A percentile compares a stretch with the other conserved stretches of the same genome.
phyloP scores from a whole-genome alignment of 2,329 filamentous ascomycete species.

The Trichoderma simmonsii region DNA sequence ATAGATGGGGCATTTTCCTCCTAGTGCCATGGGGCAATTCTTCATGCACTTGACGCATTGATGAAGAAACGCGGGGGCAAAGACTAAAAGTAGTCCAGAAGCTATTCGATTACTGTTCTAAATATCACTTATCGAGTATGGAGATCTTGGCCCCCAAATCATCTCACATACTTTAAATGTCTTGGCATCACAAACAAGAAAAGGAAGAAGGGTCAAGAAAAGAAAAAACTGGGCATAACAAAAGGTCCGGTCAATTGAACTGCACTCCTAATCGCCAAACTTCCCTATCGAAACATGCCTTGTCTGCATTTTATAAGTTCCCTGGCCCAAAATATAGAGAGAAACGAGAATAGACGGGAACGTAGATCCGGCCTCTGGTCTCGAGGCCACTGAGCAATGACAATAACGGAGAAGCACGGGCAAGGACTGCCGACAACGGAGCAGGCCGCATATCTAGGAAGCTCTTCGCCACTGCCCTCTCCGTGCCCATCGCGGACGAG shows the following conservation, averaged over 20 bases:
- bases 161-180: neutral
- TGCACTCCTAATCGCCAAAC: slow-evolving; percentile 51
- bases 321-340: slow-evolving; percentile 32
- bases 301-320: slow-evolving; percentile 37
- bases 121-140: neutral
- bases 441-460: neutral
- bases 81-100: neutral
- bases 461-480: neutral
- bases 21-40: neutral
- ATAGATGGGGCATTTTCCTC: neutral
- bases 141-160: neutral
- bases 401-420: slow-evolving; percentile 8
- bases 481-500: slow-evolving; percentile 1
- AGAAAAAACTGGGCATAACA: slow-evolving; percentile 9
- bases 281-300: slow-evolving; percentile 46
- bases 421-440: neutral
- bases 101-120: neutral
- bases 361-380: slow-evolving; percentile 24
- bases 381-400: slow-evolving; percentile 20
- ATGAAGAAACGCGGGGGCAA: neutral
- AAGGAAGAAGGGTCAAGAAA: neutral
- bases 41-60: neutral
- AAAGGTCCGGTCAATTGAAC: slow-evolving; percentile 38
- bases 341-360: slow-evolving; percentile 22
- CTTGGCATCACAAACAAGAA: neutral